These are phyloP conservation scores for Trifolium pratense DNA, from an alignment of 306 rosid genomes.

Conservation along the genomic window DNA sequence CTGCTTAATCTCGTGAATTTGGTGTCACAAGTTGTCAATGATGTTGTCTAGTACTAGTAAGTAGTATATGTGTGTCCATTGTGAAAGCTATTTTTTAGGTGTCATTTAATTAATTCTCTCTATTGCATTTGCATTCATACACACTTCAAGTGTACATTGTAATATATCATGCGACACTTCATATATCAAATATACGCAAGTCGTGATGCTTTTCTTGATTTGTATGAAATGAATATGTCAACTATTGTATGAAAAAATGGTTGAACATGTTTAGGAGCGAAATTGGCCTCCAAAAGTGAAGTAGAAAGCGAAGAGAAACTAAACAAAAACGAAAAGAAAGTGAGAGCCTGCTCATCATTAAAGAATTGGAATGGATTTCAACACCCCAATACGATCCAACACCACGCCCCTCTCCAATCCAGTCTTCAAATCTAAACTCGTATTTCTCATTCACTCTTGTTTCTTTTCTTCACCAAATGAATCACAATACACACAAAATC, in stretches of 20 bases:
- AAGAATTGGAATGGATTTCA: neutral
- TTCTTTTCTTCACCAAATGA: neutral
- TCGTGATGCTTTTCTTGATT: constrained; percentile 42
- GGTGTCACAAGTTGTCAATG: neutral
- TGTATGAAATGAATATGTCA: too few species aligned
- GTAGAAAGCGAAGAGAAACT: too few species aligned
- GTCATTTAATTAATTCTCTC: neutral
- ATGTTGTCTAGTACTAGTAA: neutral
- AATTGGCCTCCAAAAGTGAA: too few species aligned
- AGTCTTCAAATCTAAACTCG: constrained; percentile 11
- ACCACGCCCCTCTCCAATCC: neutral
- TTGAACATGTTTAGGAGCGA: too few species aligned
- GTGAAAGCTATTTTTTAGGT: neutral
- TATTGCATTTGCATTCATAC: neutral
- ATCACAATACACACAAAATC: neutral
- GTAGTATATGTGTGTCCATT: neutral
- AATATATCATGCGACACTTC: neutral
- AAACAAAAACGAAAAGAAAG: too few species aligned
- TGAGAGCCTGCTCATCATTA: too few species aligned
- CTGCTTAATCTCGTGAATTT: neutral
- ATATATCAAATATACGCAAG: neutral
- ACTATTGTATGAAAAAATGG: too few species aligned
- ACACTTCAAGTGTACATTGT: neutral
- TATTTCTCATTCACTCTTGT: constrained; percentile 7
- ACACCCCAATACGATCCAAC: neutral